Conservation (phyloP, 2,329 filamentous ascomycete genomes). For the Verruconis gallopava region DNA sequence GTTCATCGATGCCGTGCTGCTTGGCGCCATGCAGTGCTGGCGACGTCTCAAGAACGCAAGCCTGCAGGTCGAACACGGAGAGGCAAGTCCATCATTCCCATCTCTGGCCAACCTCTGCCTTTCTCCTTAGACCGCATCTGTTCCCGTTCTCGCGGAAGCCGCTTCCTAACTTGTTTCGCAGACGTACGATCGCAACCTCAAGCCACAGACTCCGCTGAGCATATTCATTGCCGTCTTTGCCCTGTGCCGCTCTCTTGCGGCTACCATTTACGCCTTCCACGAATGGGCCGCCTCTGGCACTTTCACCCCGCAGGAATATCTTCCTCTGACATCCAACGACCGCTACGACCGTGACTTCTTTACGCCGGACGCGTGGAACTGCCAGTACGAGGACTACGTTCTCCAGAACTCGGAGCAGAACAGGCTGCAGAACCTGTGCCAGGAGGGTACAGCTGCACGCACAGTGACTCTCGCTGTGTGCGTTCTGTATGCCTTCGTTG, state of each 20-base stretch:
- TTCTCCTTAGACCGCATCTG: not conserved
- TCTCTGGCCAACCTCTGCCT: too few species aligned
- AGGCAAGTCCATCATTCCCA: not conserved
- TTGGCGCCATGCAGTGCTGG: slow-evolving; percentile 4
- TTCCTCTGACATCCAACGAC: not conserved
- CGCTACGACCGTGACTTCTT: slow-evolving; percentile 5
- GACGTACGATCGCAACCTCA: slow-evolving; percentile 7
- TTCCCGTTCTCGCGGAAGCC: not conserved
- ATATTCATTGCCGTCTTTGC: slow-evolving; percentile 5
- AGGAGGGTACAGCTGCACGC: slow-evolving; percentile 5
- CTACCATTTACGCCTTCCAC: slow-evolving; percentile 4
- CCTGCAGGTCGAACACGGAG: slow-evolving; percentile 3
- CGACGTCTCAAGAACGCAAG: slow-evolving; percentile 2
- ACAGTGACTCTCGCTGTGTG: slow-evolving; percentile 3
- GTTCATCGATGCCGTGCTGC: slow-evolving; percentile 3
- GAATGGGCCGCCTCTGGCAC: slow-evolving; percentile 7
- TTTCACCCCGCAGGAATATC: not conserved
- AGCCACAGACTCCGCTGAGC: slow-evolving; percentile 3
- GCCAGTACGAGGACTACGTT: slow-evolving; percentile 6
- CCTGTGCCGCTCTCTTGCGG: not conserved
- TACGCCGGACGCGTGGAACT: slow-evolving; percentile 4
- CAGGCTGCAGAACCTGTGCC: slow-evolving; percentile 4
- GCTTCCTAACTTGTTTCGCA: slow-evolving; percentile 1
- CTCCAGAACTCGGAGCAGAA: not conserved
- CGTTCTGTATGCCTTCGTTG: slow-evolving; percentile 4